Evolutionary conservation across 23 red algal species (phyloP).

Genomic region (Gracilariopsis chorda): DNA sequence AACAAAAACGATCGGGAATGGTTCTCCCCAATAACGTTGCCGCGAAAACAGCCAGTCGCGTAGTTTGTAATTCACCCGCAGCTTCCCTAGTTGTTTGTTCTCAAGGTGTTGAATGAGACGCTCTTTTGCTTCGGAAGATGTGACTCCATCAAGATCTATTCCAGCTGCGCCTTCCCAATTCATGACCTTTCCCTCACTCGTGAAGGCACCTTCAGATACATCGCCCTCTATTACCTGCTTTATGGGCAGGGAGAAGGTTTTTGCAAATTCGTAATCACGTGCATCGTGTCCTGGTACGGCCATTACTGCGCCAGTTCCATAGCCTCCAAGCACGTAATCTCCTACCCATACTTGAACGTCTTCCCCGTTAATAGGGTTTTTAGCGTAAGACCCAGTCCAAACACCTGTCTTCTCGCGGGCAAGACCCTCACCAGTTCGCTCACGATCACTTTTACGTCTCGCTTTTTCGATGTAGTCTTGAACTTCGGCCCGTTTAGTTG

Average conservation of each 20-base stretch:
- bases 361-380: conserved; percentile 85
- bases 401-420: conserved; percentile 82
- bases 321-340: conserved; percentile 92
- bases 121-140: conserved; percentile 51
- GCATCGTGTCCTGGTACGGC: conserved; percentile 91
- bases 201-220: conserved; percentile 44
- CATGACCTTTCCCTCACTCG: conserved; percentile 65
- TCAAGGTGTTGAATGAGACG: conserved; percentile 71
- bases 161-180: conserved; percentile 65
- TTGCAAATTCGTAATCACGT: conserved; percentile 94
- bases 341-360: conserved; percentile 90
- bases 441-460: conserved; percentile 66
- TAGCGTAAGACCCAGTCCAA: conserved; percentile 79
- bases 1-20: conserved; percentile 98
- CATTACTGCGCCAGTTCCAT: conserved; percentile 98
- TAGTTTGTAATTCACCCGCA: conserved; percentile 85
- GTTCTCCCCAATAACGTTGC: conserved; percentile 99
- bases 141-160: conserved; percentile 72
- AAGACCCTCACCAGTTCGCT: conserved; percentile 73
- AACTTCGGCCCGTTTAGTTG: conserved; percentile 41
- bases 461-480: conserved; percentile 68
- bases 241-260: conserved; percentile 60
- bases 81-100: conserved; percentile 32
- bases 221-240: conserved; percentile 68
- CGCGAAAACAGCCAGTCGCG: conserved; percentile 98